Conservation (phyloP, 2,329 filamentous ascomycete genomes). For the Exophiala aquamarina region DNA sequence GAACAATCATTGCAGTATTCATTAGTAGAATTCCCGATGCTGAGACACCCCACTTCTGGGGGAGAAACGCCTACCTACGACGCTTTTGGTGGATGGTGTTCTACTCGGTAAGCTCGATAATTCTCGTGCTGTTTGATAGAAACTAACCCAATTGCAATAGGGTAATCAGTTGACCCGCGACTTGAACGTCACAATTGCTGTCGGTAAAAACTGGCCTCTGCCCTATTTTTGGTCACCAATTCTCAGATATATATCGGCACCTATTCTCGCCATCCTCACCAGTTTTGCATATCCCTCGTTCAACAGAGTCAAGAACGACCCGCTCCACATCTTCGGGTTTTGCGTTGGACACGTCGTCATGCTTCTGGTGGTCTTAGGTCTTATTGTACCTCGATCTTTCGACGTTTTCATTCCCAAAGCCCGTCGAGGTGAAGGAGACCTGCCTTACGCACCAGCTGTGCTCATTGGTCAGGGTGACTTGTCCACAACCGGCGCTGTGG, state of each 20-base stretch:
- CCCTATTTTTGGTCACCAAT: slow-evolving; percentile 53
- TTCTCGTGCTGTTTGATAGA: neutral
- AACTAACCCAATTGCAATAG: slow-evolving; percentile 32
- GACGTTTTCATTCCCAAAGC: slow-evolving; percentile 51
- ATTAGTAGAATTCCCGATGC: slow-evolving; percentile 45
- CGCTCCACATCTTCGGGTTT: slow-evolving; percentile 53
- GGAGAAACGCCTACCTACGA: slow-evolving; percentile 36
- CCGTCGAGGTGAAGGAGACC: slow-evolving; percentile 46
- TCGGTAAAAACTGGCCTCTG: slow-evolving; percentile 58
- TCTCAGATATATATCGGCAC: slow-evolving; percentile 51
- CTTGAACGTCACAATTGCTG: slow-evolving; percentile 55
- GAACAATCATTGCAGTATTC: slow-evolving; percentile 38
- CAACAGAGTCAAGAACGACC: slow-evolving; percentile 48
- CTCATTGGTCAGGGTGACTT: neutral
- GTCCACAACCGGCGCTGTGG: neutral
- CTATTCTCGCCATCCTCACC: slow-evolving; percentile 53
- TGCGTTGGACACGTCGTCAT: slow-evolving; percentile 50
- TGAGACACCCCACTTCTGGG: slow-evolving; percentile 44
- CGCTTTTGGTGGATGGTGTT: slow-evolving; percentile 57
- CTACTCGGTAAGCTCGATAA: slow-evolving; percentile 51
- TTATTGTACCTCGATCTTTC: slow-evolving; percentile 55
- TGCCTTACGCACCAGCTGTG: slow-evolving; percentile 22
- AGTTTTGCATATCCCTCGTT: slow-evolving; percentile 54
- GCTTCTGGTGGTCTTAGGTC: slow-evolving; percentile 48
- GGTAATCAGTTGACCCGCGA: slow-evolving; percentile 58